Conservation (phyloP, 2,329 filamentous ascomycete genomes). For the Penicillium crustosum region DNA sequence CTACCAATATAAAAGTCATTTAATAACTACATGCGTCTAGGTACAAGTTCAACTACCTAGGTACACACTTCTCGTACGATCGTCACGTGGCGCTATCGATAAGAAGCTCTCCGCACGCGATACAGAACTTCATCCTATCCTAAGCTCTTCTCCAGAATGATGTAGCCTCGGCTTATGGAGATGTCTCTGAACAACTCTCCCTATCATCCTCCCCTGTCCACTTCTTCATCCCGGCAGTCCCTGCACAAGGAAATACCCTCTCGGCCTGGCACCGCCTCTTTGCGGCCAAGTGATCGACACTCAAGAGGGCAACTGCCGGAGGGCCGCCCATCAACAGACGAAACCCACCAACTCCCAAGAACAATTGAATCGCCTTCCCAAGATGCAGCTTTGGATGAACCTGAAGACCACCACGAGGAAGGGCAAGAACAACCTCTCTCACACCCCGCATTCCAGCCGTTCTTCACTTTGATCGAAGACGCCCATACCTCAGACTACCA, state of each 20-base stretch:
- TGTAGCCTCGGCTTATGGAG: conserved; percentile 32
- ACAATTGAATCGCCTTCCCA: conserved; percentile 6
- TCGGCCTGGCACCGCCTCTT: conserved; percentile 15
- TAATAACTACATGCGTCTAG: too few species aligned
- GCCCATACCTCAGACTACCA: conserved; percentile 68
- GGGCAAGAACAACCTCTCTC: conserved; percentile 18
- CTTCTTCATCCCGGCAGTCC: conserved; percentile 33
- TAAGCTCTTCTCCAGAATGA: conserved; percentile 18
- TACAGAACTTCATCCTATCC: conserved; percentile 5
- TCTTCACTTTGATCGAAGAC: conserved; percentile 85
- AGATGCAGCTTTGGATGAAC: conserved; percentile 8
- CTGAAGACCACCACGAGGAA: conserved; percentile 12
- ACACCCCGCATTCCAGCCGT: conserved; percentile 64
- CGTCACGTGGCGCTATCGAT: conserved; percentile 29
- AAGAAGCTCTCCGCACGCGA: conserved; percentile 23
- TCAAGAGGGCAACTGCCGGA: conserved; percentile 9
- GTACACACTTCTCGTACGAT: neutral
- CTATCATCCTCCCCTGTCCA: conserved; percentile 21
- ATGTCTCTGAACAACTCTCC: conserved; percentile 37
- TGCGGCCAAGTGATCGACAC: conserved; percentile 15
- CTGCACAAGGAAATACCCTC: conserved; percentile 15
- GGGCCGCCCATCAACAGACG: conserved; percentile 5
- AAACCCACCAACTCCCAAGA: conserved; percentile 3
- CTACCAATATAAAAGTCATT: neutral
- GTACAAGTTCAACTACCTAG: neutral